phyloP scores from a whole-genome alignment of 2,329 filamentous ascomycete species.

The Lithohypha guttulata region DNA sequence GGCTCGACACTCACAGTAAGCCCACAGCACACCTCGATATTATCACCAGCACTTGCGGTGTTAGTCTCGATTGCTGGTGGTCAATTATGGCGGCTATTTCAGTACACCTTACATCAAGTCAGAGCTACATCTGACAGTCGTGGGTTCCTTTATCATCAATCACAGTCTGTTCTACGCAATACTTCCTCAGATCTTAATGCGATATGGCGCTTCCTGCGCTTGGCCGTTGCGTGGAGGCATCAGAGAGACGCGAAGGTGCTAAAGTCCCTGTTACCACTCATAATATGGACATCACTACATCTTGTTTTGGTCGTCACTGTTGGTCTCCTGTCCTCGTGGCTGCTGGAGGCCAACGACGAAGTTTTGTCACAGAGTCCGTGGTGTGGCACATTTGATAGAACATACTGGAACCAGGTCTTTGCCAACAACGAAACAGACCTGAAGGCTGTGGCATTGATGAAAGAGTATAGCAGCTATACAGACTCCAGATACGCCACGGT shows the following conservation, averaged over 20 bases:
- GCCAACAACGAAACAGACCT: not conserved
- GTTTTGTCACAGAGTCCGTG: slow-evolving; percentile 7
- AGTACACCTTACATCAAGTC: slow-evolving; percentile 5
- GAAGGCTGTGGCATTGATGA: not conserved
- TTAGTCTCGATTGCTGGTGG: slow-evolving; percentile 9
- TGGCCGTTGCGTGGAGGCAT: slow-evolving; percentile 9
- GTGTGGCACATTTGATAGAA: slow-evolving; percentile 5
- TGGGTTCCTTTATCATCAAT: slow-evolving; percentile 10
- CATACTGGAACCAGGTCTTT: not conserved
- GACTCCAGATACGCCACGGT: slow-evolving; percentile 3
- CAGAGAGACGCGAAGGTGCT: slow-evolving; percentile 6
- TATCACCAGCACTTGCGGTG: slow-evolving; percentile 10
- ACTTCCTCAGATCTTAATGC: slow-evolving; percentile 7
- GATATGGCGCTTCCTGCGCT: slow-evolving; percentile 3
- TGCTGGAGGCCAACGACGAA: slow-evolving; percentile 6
- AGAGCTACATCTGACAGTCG: not conserved
- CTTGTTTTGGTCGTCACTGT: slow-evolving; percentile 4
- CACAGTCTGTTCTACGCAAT: slow-evolving; percentile 11
- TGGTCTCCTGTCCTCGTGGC: slow-evolving; percentile 8
- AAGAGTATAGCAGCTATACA: slow-evolving; percentile 6
- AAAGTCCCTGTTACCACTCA: slow-evolving; percentile 1
- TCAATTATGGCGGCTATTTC: slow-evolving; percentile 10
- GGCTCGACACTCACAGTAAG: slow-evolving; percentile 24
- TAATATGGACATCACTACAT: slow-evolving; percentile 7
- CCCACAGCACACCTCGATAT: slow-evolving; percentile 14